Conservation (phyloP, 2,329 filamentous ascomycete genomes). For the Colletotrichum simmondsii region DNA sequence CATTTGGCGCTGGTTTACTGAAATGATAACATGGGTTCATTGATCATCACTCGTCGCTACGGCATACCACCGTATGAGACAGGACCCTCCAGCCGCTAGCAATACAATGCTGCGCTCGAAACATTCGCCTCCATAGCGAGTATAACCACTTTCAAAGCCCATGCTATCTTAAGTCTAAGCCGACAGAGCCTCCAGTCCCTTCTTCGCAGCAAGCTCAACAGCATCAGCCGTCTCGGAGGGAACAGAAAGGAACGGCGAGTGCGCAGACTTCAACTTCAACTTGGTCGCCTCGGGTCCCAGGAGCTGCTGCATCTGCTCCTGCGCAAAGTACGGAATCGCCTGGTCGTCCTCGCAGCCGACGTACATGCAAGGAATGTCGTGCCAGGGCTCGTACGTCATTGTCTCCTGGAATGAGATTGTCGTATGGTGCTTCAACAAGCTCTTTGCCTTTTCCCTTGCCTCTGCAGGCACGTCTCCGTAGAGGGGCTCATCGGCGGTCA, state of each 20-base stretch:
- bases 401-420: slow-evolving; percentile 35
- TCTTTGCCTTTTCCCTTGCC: slow-evolving; percentile 18
- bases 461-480: slow-evolving; percentile 38
- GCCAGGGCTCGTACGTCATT: slow-evolving; percentile 40
- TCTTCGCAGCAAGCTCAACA: neutral
- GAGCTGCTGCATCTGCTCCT: slow-evolving; percentile 34
- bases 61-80: no score
- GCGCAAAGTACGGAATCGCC: slow-evolving; percentile 35
- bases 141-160: neutral
- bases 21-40: no score
- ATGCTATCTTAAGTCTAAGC: neutral
- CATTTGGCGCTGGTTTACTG: no score
- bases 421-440: slow-evolving; percentile 7
- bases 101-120: neutral
- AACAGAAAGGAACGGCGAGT: slow-evolving; percentile 25
- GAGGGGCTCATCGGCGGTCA: slow-evolving; percentile 30
- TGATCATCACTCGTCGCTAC: no score
- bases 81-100: no score
- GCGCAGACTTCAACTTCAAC: neutral
- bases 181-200: neutral
- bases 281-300: slow-evolving; percentile 3
- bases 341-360: slow-evolving; percentile 40
- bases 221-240: slow-evolving; percentile 10
- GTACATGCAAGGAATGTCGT: slow-evolving; percentile 39
- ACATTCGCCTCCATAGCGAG: neutral